phyloP scores from a whole-genome alignment of 345 rosid genomes.

The Acer negundo region DNA sequence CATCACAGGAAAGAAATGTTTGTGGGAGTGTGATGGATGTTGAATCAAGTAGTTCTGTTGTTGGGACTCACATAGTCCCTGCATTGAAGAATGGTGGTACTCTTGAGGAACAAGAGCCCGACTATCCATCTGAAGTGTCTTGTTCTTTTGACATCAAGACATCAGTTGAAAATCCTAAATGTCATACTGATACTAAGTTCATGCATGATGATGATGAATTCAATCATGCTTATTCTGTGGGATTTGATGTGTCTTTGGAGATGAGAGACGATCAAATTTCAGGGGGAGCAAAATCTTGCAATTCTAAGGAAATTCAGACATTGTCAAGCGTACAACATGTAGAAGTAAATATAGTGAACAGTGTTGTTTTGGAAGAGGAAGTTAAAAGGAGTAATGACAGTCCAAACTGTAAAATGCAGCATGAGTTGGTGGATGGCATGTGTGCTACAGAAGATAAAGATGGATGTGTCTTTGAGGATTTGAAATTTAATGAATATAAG shows the following conservation, averaged over 20 bases:
- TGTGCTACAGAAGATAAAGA: neutral
- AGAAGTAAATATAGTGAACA: slow-evolving; percentile 22
- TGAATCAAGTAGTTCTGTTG: slow-evolving; percentile 22
- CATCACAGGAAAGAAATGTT: slow-evolving; percentile 18
- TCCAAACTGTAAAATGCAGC: slow-evolving; percentile 19
- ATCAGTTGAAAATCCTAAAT: slow-evolving; percentile 25
- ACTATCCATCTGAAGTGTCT: slow-evolving; percentile 15
- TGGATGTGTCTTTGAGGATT: neutral
- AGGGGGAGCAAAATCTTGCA: slow-evolving; percentile 22
- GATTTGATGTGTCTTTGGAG: neutral
- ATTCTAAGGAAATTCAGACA: slow-evolving; percentile 19
- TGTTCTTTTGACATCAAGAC: slow-evolving; percentile 11
- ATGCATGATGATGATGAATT: neutral
- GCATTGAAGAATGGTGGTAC: slow-evolving; percentile 23
- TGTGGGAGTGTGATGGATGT: slow-evolving; percentile 19
- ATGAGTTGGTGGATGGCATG: slow-evolving; percentile 3
- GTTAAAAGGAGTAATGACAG: slow-evolving; percentile 21
- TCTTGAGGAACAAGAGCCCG: slow-evolving; percentile 16
- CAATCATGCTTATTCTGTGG: no score
- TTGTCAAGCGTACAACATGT: slow-evolving; percentile 26
- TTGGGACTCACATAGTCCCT: slow-evolving; percentile 4
- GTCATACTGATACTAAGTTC: slow-evolving; percentile 13
- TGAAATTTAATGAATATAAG: neutral
- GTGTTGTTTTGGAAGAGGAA: slow-evolving; percentile 31
- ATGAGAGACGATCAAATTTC: slow-evolving; percentile 25